These are phyloP conservation scores for Suillus hirtellus DNA, from an alignment of 768 basidiomycete genomes.

Conservation along the genomic window DNA sequence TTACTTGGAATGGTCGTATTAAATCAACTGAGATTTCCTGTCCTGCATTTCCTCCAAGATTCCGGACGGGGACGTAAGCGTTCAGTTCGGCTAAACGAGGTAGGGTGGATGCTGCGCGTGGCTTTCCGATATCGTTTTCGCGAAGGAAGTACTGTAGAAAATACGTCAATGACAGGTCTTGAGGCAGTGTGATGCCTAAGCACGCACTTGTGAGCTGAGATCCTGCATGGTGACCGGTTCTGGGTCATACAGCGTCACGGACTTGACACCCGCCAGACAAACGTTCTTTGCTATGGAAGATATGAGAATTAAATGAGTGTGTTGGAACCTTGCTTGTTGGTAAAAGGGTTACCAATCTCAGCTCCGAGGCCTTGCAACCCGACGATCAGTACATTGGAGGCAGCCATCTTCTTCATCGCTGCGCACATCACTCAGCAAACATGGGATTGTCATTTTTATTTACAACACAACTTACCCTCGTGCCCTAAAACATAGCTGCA, in stretches of 20 bases:
- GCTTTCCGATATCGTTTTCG: conserved; percentile 80
- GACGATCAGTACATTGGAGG: conserved; percentile 91
- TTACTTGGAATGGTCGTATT: conserved; percentile 86
- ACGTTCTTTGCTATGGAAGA: conserved; percentile 78
- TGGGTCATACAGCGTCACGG: conserved; percentile 94
- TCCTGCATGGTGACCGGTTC: conserved; percentile 86
- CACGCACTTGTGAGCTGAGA: conserved; percentile 83
- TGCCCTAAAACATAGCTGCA: conserved; percentile 91
- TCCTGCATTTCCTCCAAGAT: conserved; percentile 76
- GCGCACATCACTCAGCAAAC: conserved; percentile 21
- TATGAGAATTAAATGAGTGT: conserved; percentile 6
- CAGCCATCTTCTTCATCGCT: conserved; percentile 99
- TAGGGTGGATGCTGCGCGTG: conserved; percentile 81
- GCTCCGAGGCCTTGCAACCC: conserved; percentile 91
- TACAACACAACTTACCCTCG: conserved; percentile 63
- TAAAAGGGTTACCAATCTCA: conserved; percentile 75
- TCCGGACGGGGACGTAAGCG: conserved; percentile 90
- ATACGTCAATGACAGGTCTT: conserved; percentile 13
- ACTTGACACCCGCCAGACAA: conserved; percentile 94
- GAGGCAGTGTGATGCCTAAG: conserved; percentile 11
- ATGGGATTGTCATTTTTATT: neutral
- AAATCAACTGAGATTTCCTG: conserved; percentile 78
- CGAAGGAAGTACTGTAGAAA: conserved; percentile 86
- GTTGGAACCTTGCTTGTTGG: neutral
- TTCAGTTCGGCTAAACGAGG: conserved; percentile 94